phyloP scores from a whole-genome alignment of 1,284 basidiomycete species.

The Paramarasmius palmivorus region DNA sequence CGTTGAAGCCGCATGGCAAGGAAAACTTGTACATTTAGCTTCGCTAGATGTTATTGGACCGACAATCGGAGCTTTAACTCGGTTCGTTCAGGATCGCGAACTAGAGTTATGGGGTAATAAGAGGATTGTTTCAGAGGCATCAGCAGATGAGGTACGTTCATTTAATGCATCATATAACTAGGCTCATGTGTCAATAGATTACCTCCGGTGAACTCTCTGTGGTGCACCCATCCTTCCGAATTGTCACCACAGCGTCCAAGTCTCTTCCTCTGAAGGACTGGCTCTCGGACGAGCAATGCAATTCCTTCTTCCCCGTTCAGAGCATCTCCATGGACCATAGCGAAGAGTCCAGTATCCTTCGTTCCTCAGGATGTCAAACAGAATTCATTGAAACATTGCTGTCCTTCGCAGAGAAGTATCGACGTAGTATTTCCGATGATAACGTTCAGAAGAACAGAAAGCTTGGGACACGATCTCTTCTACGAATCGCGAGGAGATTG shows the following conservation, averaged over 20 bases:
- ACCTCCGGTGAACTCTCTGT: constrained; percentile 43
- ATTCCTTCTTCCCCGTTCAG: constrained; percentile 67
- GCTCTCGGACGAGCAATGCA: constrained; percentile 64
- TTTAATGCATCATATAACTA: not conserved
- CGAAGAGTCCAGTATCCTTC: constrained; percentile 50
- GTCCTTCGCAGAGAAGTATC: constrained; percentile 56
- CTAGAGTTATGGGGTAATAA: constrained; percentile 62
- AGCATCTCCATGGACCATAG: constrained; percentile 54
- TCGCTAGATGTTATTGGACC: constrained; percentile 63
- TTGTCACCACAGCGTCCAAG: constrained; percentile 63
- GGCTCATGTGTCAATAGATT: constrained; percentile 25
- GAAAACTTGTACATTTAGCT: constrained; percentile 57
- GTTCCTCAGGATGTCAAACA: constrained; percentile 41
- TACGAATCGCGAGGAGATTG: constrained; percentile 52
- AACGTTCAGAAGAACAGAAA: constrained; percentile 60
- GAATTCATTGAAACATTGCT: constrained; percentile 36
- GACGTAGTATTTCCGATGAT: constrained; percentile 52
- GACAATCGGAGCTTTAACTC: constrained; percentile 60
- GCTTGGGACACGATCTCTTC: constrained; percentile 60
- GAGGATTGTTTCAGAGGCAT: constrained; percentile 52
- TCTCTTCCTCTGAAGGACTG: constrained; percentile 63
- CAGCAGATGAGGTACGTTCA: constrained; percentile 42
- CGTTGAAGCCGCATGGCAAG: constrained; percentile 57
- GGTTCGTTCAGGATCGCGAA: constrained; percentile 61
- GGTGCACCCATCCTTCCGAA: constrained; percentile 57